Percentiles rank a stretch among this genome's conserved stretches.
phyloP scores from a whole-genome alignment of 2,329 filamentous ascomycete species.

The Pseudocercospora eumusae region DNA sequence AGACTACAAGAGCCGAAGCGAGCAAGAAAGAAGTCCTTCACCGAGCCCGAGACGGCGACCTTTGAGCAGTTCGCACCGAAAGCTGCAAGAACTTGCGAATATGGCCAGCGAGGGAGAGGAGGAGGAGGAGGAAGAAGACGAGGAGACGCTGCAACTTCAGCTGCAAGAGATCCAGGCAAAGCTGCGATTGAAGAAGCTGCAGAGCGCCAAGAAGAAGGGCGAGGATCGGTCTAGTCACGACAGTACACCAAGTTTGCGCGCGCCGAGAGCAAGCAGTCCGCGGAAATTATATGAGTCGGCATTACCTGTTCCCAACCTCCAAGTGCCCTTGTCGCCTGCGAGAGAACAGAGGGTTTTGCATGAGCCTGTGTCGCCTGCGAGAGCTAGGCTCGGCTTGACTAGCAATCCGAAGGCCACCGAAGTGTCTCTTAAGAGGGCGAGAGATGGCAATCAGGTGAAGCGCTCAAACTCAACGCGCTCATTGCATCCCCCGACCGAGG shows the following conservation, averaged over 20 bases:
- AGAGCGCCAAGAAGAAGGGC: slow-evolving; percentile 39
- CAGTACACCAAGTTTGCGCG: slow-evolving; percentile 19
- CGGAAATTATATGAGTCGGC: slow-evolving; percentile 33
- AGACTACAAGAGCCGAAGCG: slow-evolving; percentile 61
- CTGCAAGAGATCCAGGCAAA: slow-evolving; percentile 86
- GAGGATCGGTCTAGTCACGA: slow-evolving; percentile 12
- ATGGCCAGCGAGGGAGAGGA: slow-evolving; percentile 38
- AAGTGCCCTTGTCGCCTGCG: slow-evolving; percentile 75
- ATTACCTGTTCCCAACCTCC: slow-evolving; percentile 46
- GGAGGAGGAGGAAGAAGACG: slow-evolving; percentile 57
- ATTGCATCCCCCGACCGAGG: slow-evolving; percentile 16
- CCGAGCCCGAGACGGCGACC: slow-evolving; percentile 56
- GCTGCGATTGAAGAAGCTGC: slow-evolving; percentile 82
- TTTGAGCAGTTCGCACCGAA: slow-evolving; percentile 31
- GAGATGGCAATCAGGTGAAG: slow-evolving; percentile 37
- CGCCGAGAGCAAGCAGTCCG: slow-evolving; percentile 24
- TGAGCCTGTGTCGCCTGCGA: slow-evolving; percentile 71
- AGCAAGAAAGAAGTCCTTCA: slow-evolving; percentile 46
- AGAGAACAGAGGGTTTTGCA: slow-evolving; percentile 51
- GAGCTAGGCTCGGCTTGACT: slow-evolving; percentile 82
- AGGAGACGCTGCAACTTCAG: slow-evolving; percentile 84
- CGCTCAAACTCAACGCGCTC: slow-evolving; percentile 22
- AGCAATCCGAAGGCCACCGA: slow-evolving; percentile 80
- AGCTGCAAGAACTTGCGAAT: slow-evolving; percentile 33
- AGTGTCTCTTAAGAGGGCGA: slow-evolving; percentile 76